Conservation (phyloP, 257 asterid genomes). For the Henckelia pumila region DNA sequence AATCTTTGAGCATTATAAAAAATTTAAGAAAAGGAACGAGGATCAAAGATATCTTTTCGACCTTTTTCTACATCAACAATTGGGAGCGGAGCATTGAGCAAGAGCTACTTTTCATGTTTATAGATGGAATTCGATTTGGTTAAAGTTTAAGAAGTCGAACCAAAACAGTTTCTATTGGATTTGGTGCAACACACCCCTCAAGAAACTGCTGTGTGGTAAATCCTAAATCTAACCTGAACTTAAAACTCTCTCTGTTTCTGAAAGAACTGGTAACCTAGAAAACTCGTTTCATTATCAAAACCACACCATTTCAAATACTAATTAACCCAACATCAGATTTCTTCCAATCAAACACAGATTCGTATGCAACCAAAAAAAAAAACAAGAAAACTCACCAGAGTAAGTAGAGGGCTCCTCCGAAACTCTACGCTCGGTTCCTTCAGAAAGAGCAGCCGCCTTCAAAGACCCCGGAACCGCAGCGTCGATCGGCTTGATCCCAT, state of each 20-base stretch:
- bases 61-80: too few species aligned
- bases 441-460: constrained; percentile 58
- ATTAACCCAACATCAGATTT: not conserved
- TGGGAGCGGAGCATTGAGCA: too few species aligned
- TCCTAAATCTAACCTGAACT: too few species aligned
- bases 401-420: constrained; percentile 50
- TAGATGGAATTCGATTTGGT: too few species aligned
- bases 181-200: too few species aligned
- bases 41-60: too few species aligned
- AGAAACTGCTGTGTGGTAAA: too few species aligned
- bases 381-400: constrained; percentile 39
- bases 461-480: constrained; percentile 31
- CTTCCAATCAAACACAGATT: not conserved
- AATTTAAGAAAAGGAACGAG: too few species aligned
- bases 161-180: too few species aligned
- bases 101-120: too few species aligned
- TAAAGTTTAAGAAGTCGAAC: too few species aligned
- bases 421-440: constrained; percentile 56
- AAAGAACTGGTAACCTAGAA: not conserved
- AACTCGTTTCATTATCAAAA: not conserved
- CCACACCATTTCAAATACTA: constrained; percentile 11
- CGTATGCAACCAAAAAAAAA: constrained; percentile 2
- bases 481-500: constrained; percentile 26
- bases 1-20: too few species aligned
- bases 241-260: not conserved